Base-by-base conservation (phyloP, 1,139 yeast species). In the Taphrina pruni region DNA sequence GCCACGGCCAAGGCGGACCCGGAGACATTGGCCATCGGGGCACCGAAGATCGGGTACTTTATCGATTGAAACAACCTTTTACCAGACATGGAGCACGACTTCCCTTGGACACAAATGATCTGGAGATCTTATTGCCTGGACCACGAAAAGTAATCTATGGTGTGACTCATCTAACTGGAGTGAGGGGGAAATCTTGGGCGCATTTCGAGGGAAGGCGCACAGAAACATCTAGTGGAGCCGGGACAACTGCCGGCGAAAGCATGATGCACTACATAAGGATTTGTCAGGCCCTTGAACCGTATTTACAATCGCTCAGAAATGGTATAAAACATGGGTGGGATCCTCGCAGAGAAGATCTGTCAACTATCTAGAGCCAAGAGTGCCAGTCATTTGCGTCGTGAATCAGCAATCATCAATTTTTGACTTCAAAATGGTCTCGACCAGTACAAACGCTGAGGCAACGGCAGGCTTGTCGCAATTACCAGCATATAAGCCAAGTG, bases 1-100 rank as follows among this genome's bases (percentile, higher is more conserved):
- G 76, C 79, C 6, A 80, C 76, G 0, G 84, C 84, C 72, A 84
- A 74, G 54, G 75, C 74, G 1, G 79, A 52, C 9, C 69, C 70
- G 14, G 72, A 57, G 39, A 70, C 70, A 12, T 60, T 55, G 14
- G 73, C 60, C 73, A 71, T 71, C 21, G 73, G 72, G 14, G 72
- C 72, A 4, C 70, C 52, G 46, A 71, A 41, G 52, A 71, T 55
- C 9, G 72, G 72, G 11, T 54, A 26, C 26, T 17, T 20, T 35
- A 71, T 41, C 21, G 56, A 46, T 6, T 71, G 71, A 48, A 71
- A 70, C 26, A 55, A 2, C 41, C 17, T 35, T n/a, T 11, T n/a
- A 26, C 35, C 14, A 20, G 60, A 41, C 60, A 56, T 56, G 32
- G 4, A 2, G 32, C 32, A 45, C 48, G 43, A 39, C 17, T 39